Base-by-base conservation (phyloP, 2,329 filamentous ascomycete species). In the Hymenoscyphus repandus region DNA sequence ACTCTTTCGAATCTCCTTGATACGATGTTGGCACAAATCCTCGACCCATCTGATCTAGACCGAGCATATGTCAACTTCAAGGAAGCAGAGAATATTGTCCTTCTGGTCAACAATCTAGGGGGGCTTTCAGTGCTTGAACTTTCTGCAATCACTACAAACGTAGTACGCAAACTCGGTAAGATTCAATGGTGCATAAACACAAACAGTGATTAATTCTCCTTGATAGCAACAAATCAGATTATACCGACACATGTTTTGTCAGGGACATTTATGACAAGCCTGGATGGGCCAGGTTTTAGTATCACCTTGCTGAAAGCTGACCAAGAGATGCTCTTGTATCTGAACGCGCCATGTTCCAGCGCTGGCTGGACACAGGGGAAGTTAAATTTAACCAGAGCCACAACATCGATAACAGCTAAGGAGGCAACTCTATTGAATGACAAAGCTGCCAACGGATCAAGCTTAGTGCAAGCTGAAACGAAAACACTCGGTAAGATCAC, bases 231-330 rank as follows among this genome's bases (percentile, higher is more conserved):
- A 4, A 36, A 27, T 7, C 32, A 48, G 9, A 48, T 52, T 41
- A 65, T 62, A 9, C 73, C 74, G 0, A 58, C 61, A 12, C 67
- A 74, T 41, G 69, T 75, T 32, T 71, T 74, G 51, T 68, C 69
- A 1, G 71, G 72, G 9, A 68, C 71, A 7, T 72, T 78, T 41
- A 74, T 78, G 52, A 77, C 74, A 0, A 75, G 71, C 0, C 66
- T 79, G 5, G 78, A 79, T 53, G 75, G 70, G 1, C 75, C 76
- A 4, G 76, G 76, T 3, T 79, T 77, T 68, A 75, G 71, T 15
- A 73, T 79, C 27, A 77, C 76, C 0, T 63, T 79, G 0, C 72
- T 75, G n/a, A 78, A 78, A 45, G 47, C 57, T 65, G 77, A 51
- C 68, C 69, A 1, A 51, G 52, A 7, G 59, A 60, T 41, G 55